Percentiles rank a stretch among this genome's conserved stretches.
Conservation (phyloP, 805 yeast genomes). For the Saccharomyces mikatae region DNA sequence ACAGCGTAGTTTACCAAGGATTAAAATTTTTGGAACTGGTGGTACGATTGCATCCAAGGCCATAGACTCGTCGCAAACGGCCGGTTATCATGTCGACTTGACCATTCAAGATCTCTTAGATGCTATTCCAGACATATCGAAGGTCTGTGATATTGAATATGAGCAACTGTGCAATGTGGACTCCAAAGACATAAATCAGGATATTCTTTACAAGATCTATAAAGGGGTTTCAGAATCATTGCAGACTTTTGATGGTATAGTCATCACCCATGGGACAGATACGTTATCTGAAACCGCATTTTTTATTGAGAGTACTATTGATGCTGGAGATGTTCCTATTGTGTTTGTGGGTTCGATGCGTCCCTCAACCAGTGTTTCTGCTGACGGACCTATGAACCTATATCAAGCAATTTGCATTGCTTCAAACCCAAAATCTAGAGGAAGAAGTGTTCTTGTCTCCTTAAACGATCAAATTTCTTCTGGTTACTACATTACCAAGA, state of each 20-base stretch:
- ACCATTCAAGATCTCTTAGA: conserved; percentile 44
- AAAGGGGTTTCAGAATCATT: conserved; percentile 40
- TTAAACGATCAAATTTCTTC: conserved; percentile 62
- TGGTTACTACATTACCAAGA: conserved; percentile 62
- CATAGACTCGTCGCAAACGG: conserved; percentile 39
- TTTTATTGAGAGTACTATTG: conserved; percentile 44
- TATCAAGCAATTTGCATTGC: conserved; percentile 65
- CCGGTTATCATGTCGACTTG: conserved; percentile 47
- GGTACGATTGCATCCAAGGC: conserved; percentile 56
- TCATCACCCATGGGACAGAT: conserved; percentile 67
- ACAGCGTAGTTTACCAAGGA: conserved; percentile 24
- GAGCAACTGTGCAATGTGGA: conserved; percentile 58
- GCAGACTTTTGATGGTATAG: conserved; percentile 46
- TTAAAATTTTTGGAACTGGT: conserved; percentile 50
- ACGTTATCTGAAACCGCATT: conserved; percentile 62
- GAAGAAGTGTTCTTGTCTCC: conserved; percentile 57
- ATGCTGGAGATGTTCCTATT: conserved; percentile 44
- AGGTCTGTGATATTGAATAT: conserved; percentile 48
- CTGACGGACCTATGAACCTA: conserved; percentile 67
- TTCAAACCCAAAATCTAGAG: conserved; percentile 39
- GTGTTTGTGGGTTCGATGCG: conserved; percentile 71
- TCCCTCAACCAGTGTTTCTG: conserved; percentile 60
- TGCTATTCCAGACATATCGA: conserved; percentile 48
- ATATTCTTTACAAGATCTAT: conserved; percentile 39
- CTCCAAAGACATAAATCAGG: conserved; percentile 47